Conservation (phyloP, 495 filamentous ascomycete species). For the Aspergillus cavernicola region DNA sequence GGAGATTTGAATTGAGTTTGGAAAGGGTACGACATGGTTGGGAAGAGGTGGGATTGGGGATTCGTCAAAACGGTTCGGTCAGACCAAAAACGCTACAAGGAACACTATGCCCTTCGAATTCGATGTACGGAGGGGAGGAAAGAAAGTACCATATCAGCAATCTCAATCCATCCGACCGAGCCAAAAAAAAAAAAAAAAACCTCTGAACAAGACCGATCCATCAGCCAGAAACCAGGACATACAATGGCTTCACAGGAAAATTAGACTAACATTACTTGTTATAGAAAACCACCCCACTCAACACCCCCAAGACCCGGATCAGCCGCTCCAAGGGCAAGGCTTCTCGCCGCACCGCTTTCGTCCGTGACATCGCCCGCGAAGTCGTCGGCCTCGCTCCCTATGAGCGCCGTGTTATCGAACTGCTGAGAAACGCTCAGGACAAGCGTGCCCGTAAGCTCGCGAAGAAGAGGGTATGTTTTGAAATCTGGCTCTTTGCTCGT, state of each 20-base stretch:
- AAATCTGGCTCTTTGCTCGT: not conserved
- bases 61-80: not conserved
- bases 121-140: too few relatives aligned
- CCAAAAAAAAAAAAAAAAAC: not conserved
- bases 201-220: not conserved
- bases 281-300: slow-evolving; percentile 87
- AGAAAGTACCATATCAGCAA: too few relatives aligned
- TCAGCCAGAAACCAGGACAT: not conserved
- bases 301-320: slow-evolving; percentile 77
- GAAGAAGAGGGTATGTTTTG: slow-evolving; percentile 89
- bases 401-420: slow-evolving; percentile 97
- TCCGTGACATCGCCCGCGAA: slow-evolving; percentile 92
- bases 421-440: slow-evolving; percentile 97
- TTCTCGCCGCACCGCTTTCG: slow-evolving; percentile 90
- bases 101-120: too few relatives aligned
- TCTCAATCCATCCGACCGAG: too few relatives aligned
- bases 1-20: not conserved
- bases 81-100: not conserved
- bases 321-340: slow-evolving; percentile 87
- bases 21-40: not conserved
- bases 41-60: not conserved
- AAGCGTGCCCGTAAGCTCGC: slow-evolving; percentile 98
- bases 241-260: not conserved
- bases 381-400: slow-evolving; percentile 89
- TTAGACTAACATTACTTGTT: slow-evolving; percentile 19